Percentiles rank a stretch among this genome's conserved stretches.
Evolutionary conservation across 352 stramenopile genomes (phyloP).

Genomic region (Globisporangium heterothallicum): DNA sequence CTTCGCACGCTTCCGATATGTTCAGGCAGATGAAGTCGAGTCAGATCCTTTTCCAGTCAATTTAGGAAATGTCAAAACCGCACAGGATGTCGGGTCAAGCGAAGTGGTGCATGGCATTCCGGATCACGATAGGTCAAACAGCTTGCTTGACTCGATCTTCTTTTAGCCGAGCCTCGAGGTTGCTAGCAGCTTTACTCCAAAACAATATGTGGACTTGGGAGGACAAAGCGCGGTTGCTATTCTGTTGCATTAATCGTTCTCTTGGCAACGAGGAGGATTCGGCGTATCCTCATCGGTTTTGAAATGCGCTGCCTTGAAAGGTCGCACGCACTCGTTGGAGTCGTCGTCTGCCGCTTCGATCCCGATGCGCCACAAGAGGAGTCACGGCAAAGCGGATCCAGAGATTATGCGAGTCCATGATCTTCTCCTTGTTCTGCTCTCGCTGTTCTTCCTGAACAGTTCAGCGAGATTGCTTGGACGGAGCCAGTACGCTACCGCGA

Average conservation of each 20-base stretch:
- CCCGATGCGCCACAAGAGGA: neutral
- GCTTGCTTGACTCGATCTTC: constrained; percentile 31
- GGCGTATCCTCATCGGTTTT: neutral
- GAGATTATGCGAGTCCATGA: neutral
- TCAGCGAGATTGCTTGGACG: neutral
- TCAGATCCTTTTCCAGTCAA: neutral
- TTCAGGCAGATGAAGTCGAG: neutral
- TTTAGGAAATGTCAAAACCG: neutral
- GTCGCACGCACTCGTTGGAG: neutral
- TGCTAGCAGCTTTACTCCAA: no score
- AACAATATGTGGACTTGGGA: no score
- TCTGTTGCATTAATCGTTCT: no score
- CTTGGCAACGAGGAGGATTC: no score
- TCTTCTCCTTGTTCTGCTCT: neutral
- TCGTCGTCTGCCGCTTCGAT: neutral
- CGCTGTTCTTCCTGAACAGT: constrained; percentile 1
- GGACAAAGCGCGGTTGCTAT: no score
- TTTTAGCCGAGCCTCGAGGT: no score
- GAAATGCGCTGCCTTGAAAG: neutral
- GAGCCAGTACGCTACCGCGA: constrained; percentile 20
- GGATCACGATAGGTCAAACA: constrained; percentile 6
- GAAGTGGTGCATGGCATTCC: constrained; percentile 13
- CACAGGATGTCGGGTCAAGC: neutral
- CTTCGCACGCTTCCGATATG: constrained; percentile 12
- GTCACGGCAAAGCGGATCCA: neutral